Base-by-base conservation (phyloP, 2,329 filamentous ascomycete genomes). In the Coniochaeta ligniaria region DNA sequence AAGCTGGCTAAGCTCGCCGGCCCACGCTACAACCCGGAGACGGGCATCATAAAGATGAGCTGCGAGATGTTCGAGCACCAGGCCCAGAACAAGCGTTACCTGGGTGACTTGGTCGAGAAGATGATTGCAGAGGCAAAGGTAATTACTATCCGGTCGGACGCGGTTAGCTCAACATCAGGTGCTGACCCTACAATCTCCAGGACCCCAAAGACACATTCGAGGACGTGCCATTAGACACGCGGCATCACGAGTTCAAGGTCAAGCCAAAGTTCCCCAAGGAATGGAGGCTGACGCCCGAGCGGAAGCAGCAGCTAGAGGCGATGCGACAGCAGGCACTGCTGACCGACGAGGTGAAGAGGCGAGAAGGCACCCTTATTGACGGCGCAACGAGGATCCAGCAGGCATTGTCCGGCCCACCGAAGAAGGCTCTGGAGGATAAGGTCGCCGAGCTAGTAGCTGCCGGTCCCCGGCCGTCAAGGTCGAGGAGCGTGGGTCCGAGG, bases 81-180 rank as follows among this genome's bases (percentile, higher is more conserved):
- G 71, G 91, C 93, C 20, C 93, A 98, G 78, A 99, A 99, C 80
- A 99, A 98, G 82, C 87, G 91, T n/a, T 95, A 95, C 73, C 81
- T 99, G 24, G 89, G 86, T 59, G 91, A 96, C 68, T 75, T 92
- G 57, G 84, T 98, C 57, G 80, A 88, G 64, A 84, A 81, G 57
- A 77, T 99, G 65, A 77, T 99, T 62, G 79, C 78, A 7, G 87
- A 91, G 71, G 92, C 93, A 61, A 90, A 87, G 78, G 83, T 84
- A 74, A 54, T 2, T 8, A 12, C 24, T 12, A 45, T 2, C 26
- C 36, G 6, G 14, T 57, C 17, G 9, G 28, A 28, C 17, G 6
- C 28, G 2, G 2, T n/a, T 55, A 8, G 4, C 2, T 16, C 16
- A 12, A 55, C 24, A 55, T 3, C 26, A 35, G n/a, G 28, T 55